Evolutionary conservation across 352 stramenopile species (phyloP).

Genomic region (Phytophthora multivora): DNA sequence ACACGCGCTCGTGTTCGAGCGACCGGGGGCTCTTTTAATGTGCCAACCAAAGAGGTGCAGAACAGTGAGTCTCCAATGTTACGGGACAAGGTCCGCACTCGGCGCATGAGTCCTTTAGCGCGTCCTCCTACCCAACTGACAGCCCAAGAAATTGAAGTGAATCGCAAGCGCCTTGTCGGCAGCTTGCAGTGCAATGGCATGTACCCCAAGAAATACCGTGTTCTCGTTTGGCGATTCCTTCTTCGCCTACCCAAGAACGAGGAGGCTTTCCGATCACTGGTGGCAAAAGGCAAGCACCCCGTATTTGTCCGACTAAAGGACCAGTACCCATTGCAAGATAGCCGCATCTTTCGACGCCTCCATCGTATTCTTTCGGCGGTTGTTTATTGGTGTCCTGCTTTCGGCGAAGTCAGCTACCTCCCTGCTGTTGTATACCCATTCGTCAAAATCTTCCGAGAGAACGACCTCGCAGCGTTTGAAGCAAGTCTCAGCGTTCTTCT

Average conservation of each 20-base stretch:
- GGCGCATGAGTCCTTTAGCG: slow-evolving; percentile 17
- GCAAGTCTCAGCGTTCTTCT: slow-evolving; percentile 84
- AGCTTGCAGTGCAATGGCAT: slow-evolving; percentile 72
- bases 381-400: slow-evolving; percentile 92
- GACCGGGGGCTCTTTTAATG: slow-evolving; percentile 6
- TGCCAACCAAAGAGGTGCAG: slow-evolving; percentile 10
- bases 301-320: slow-evolving; percentile 69
- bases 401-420: slow-evolving; percentile 85
- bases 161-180: slow-evolving; percentile 63
- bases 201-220: slow-evolving; percentile 85
- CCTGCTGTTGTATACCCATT: slow-evolving; percentile 90
- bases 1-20: slow-evolving; percentile 10
- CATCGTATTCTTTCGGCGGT: slow-evolving; percentile 84
- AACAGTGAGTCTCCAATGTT: slow-evolving; percentile 8
- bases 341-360: slow-evolving; percentile 75
- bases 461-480: slow-evolving; percentile 92
- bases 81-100: slow-evolving; percentile 12
- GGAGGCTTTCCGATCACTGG: slow-evolving; percentile 71
- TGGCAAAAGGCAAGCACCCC: slow-evolving; percentile 79
- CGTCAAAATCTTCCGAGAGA: slow-evolving; percentile 83
- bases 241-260: slow-evolving; percentile 86
- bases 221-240: slow-evolving; percentile 86
- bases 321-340: slow-evolving; percentile 82
- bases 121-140: slow-evolving; percentile 24
- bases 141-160: slow-evolving; percentile 55